Evolutionary conservation across 2,329 filamentous ascomycete species (phyloP).

Genomic region (Cryoendolithus antarcticus): DNA sequence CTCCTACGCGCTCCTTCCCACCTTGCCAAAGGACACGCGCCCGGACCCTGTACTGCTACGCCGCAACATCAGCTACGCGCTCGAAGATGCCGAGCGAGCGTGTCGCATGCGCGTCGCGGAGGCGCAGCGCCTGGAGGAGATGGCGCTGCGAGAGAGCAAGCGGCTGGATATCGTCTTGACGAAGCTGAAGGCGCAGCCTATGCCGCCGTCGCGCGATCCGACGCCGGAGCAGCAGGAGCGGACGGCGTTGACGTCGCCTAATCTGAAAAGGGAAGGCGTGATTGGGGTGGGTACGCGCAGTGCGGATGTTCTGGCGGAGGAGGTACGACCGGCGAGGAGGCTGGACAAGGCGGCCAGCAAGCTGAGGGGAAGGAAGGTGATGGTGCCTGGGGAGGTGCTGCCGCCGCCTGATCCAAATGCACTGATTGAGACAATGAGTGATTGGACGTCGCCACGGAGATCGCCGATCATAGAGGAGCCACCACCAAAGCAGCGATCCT

Average conservation of each 20-base stretch:
- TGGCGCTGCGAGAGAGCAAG: slow-evolving; percentile 30
- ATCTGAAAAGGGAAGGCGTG: slow-evolving; percentile 21
- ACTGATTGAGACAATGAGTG: slow-evolving; percentile 23
- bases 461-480: slow-evolving; percentile 22
- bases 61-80: slow-evolving; percentile 42
- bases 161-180: slow-evolving; percentile 47
- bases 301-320: slow-evolving; percentile 14
- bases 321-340: slow-evolving; percentile 14
- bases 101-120: slow-evolving; percentile 25
- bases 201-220: slow-evolving; percentile 49
- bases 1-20: slow-evolving; percentile 38
- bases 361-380: slow-evolving; percentile 25
- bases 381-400: slow-evolving; percentile 32
- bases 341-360: slow-evolving; percentile 23
- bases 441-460: slow-evolving; percentile 26
- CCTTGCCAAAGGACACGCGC: slow-evolving; percentile 34
- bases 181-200: slow-evolving; percentile 49
- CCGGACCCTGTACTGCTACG: slow-evolving; percentile 42
- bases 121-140: slow-evolving; percentile 21
- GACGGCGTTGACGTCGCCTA: slow-evolving; percentile 21
- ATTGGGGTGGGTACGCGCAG: slow-evolving; percentile 13
- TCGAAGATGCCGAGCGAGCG: slow-evolving; percentile 22
- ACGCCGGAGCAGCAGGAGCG: slow-evolving; percentile 29
- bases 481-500: slow-evolving; percentile 2
- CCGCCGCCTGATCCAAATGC: slow-evolving; percentile 33